Base-by-base conservation (phyloP, 176 grass and related monocot genomes). In the Avena insularis region DNA sequence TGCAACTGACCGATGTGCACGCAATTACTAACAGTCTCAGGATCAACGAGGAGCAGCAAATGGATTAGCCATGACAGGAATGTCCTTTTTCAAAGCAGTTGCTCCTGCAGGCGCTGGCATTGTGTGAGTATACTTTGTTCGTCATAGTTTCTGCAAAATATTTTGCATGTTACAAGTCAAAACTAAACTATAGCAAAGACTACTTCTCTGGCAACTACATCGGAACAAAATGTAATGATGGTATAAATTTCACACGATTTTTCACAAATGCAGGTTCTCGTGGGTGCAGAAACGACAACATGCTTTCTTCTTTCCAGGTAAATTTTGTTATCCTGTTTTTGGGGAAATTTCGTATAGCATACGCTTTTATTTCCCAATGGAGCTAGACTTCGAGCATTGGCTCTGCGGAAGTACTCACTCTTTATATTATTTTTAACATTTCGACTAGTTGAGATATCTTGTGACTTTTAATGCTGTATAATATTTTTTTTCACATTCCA, bases 231-330 rank as follows among this genome's bases (percentile, higher is more conserved):
- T 77, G 13, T 31, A 33, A 35, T 55, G 25, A 77, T 55, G 15
- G 25, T 77, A 15, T 55, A 50, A 35, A 9, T 12, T 55, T 77
- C 0, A 27, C 72, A 16, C 9, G 72, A 17, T 12, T 4, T 54
- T 67, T 45, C 21, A 35, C 79, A 8, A 62, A 77, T 92, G 65
- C 90, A 97, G 94, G 73, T 94, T 96, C 64, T 96, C 94, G 8
- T 96, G 94, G 94, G 94, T 91, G 71, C 94, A 96, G 78, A 92
- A 93, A 64, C 87, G 89, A 5, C 94, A 96, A 62, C 40, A 91
- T 57, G 81, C 85, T 33, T 81, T 77, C 27, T 93, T 95, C 91
- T 91, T 95, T 79, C 93, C 89, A 76, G 93, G 91, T 95, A 58
- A 66, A 84, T 12, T 66, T 23, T 23, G 2, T 19, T 79, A 53